Percentiles rank a stretch among this genome's conserved stretches.
These are phyloP conservation scores for Trypanosoma scelopori DNA, from an alignment of 208 protist species.

Conservation along the genomic window DNA sequence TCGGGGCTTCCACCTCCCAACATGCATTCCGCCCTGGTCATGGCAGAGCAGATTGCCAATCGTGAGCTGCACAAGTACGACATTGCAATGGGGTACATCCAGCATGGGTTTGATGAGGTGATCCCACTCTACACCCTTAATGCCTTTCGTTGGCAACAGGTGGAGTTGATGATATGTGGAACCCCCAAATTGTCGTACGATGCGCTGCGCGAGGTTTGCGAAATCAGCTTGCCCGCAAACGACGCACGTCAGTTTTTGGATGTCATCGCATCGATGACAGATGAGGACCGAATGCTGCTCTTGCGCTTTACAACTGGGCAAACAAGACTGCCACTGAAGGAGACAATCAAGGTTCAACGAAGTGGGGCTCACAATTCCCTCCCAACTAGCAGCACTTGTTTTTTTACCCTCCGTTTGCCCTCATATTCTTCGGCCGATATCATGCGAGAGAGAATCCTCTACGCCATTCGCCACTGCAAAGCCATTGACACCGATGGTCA, in stretches of 20 bases:
- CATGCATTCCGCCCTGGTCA: slow-evolving; percentile 41
- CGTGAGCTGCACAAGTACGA: slow-evolving; percentile 71
- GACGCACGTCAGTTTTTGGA: slow-evolving; percentile 69
- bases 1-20: slow-evolving; percentile 55
- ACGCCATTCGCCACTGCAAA: slow-evolving; percentile 93
- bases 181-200: slow-evolving; percentile 75
- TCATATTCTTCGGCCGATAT: slow-evolving; percentile 79
- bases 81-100: slow-evolving; percentile 68
- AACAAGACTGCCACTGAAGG: slow-evolving; percentile 79
- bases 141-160: slow-evolving; percentile 85
- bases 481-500: slow-evolving; percentile 94
- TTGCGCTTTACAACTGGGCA: slow-evolving; percentile 90
- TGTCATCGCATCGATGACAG: slow-evolving; percentile 77
- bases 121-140: slow-evolving; percentile 81
- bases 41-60: slow-evolving; percentile 60
- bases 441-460: slow-evolving; percentile 93
- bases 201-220: slow-evolving; percentile 71
- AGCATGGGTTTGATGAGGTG: slow-evolving; percentile 78
- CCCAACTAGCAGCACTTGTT: slow-evolving; percentile 93
- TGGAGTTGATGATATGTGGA: slow-evolving; percentile 81
- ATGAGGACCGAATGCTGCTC: slow-evolving; percentile 82
- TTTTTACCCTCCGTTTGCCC: slow-evolving; percentile 93
- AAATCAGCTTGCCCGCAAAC: slow-evolving; percentile 56
- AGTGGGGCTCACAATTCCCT: slow-evolving; percentile 72
- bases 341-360: slow-evolving; percentile 85